These are phyloP conservation scores for Musa troglodytarum DNA, from an alignment of 176 grass and related monocot genomes.

Conservation along the genomic window DNA sequence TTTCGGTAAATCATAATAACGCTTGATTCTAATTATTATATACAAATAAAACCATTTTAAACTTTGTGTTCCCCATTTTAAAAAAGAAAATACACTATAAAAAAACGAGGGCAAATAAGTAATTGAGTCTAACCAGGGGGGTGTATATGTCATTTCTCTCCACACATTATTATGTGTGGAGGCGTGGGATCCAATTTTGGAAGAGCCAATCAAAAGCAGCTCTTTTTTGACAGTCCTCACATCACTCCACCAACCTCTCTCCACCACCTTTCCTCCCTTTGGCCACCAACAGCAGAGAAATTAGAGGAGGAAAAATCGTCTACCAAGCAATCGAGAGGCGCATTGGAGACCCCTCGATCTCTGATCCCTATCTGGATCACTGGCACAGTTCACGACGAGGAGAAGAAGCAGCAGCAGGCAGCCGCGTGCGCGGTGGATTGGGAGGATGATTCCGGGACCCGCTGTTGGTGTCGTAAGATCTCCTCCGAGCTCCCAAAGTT, in stretches of 20 bases:
- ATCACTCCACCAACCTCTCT: neutral
- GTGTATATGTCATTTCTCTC: no score
- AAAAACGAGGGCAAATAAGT: no score
- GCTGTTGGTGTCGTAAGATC: neutral
- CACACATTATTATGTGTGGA: no score
- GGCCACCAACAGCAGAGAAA: neutral
- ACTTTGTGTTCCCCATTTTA: no score
- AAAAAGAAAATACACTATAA: no score
- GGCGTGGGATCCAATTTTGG: no score
- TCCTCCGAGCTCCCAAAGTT: neutral
- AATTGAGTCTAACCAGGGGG: no score
- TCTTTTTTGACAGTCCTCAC: neutral
- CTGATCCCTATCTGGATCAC: neutral
- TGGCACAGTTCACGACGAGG: neutral
- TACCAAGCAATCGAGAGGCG: neutral
- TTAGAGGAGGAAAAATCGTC: neutral
- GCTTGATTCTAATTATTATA: no score
- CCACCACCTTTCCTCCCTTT: neutral
- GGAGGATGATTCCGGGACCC: neutral
- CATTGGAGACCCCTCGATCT: neutral
- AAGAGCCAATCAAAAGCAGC: no score
- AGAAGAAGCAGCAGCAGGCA: neutral
- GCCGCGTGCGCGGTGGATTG: neutral
- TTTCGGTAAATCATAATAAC: no score
- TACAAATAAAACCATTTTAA: no score